Conservation (phyloP, 345 rosid species). For the Eucalyptus lansdowneana region DNA sequence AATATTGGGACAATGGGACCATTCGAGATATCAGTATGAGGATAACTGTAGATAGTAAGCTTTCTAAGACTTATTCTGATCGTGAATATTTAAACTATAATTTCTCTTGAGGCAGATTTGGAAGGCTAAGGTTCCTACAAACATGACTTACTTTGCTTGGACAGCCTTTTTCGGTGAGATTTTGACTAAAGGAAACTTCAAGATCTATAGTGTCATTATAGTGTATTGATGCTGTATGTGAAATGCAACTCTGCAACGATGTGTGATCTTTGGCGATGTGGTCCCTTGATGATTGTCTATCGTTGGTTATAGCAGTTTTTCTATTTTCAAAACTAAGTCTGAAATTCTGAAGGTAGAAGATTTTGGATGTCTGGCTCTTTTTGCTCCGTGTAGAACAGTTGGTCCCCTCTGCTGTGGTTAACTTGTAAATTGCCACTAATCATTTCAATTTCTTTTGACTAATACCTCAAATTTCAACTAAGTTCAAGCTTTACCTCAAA, state of each 20-base stretch:
- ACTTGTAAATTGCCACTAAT: not conserved
- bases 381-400: not conserved
- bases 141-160: not conserved
- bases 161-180: not conserved
- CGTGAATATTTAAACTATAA: not conserved
- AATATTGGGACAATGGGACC: not conserved
- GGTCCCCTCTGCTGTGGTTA: not conserved
- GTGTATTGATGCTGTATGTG: not conserved
- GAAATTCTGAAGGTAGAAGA: not conserved
- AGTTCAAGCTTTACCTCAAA: not conserved
- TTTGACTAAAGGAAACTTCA: not conserved
- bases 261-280: not conserved
- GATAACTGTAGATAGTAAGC: not conserved
- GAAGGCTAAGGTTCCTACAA: not conserved
- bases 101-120: not conserved
- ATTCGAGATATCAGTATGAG: not conserved
- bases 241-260: not conserved
- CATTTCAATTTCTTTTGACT: not conserved
- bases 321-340: not conserved
- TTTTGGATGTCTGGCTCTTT: not conserved
- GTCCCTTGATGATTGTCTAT: not conserved
- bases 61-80: not conserved
- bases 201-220: not conserved
- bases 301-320: not conserved
- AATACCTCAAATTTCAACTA: not conserved